A percentile compares a stretch with the other conserved stretches of the same genome.
Evolutionary conservation across 208 protist species (phyloP).

Genomic region (Polymyxa betae): DNA sequence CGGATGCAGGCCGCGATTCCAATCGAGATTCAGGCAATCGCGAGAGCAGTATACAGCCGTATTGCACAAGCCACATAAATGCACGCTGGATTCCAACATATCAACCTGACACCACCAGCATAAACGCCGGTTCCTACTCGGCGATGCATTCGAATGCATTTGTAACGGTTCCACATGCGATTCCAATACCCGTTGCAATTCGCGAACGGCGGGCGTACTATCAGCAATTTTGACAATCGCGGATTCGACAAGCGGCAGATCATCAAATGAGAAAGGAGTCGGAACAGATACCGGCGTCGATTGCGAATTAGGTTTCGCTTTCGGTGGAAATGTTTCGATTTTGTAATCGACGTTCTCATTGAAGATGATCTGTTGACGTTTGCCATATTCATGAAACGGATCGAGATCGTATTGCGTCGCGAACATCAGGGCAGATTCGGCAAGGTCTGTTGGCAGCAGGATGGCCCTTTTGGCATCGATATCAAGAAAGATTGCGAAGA

Average conservation of each 20-base stretch:
- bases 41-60: background rate
- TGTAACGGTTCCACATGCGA: too few species aligned
- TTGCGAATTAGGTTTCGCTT: background rate
- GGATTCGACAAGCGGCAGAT: background rate
- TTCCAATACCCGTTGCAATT: too few species aligned
- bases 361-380: background rate
- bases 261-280: conserved; percentile 15
- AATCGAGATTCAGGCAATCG: conserved; percentile 28
- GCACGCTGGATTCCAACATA: background rate
- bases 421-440: background rate
- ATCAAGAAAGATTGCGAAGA: conserved; percentile 49
- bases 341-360: background rate
- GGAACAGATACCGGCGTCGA: background rate
- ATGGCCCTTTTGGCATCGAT: background rate
- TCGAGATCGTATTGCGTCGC: conserved; percentile 9
- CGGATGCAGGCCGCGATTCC: conserved; percentile 32
- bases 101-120: background rate
- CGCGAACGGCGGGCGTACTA: too few species aligned
- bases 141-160: too few species aligned
- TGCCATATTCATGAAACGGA: background rate
- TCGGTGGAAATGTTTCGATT: conserved; percentile 22
- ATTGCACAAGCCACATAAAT: background rate
- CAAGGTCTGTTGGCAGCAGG: conserved; percentile 10
- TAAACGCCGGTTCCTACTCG: too few species aligned
- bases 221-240: too few species aligned